Percentiles rank a stretch among this genome's conserved stretches.
Evolutionary conservation across 208 protist genomes (phyloP).

Genomic region (Wallacemonas sp.): DNA sequence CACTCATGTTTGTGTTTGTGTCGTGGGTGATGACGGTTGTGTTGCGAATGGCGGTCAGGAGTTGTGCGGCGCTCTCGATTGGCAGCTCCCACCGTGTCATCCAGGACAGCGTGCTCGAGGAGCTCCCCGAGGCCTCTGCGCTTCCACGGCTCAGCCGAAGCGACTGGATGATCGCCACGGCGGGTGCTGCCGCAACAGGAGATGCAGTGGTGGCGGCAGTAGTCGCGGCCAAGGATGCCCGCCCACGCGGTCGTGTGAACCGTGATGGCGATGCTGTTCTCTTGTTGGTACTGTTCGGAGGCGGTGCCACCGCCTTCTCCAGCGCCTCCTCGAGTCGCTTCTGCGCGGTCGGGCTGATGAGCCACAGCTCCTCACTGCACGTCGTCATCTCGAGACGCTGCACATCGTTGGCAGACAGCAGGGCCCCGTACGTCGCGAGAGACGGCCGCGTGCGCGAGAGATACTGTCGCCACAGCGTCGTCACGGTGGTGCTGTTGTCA

Average conservation of each 20-base stretch:
- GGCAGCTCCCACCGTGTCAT: conserved; percentile 46
- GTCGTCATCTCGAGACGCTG: conserved; percentile 55
- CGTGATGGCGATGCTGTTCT: no score
- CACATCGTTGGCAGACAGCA: conserved; percentile 28
- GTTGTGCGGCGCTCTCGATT: conserved; percentile 24
- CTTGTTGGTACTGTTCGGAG: no score
- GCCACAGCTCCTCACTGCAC: conserved; percentile 64
- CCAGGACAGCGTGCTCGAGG: conserved; percentile 25
- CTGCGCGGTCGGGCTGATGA: conserved; percentile 47
- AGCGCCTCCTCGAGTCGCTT: conserved; percentile 26
- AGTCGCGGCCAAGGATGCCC: no score
- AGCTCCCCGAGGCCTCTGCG: conserved; percentile 18
- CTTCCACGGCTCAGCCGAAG: conserved; percentile 8
- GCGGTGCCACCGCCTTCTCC: conserved; percentile 20
- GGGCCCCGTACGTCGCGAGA: conserved; percentile 31
- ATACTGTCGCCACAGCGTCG: conserved; percentile 41
- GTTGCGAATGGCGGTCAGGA: conserved; percentile 17
- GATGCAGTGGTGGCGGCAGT: no score
- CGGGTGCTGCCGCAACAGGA: background rate
- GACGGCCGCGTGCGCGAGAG: conserved; percentile 59
- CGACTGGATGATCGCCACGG: background rate
- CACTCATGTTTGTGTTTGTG: background rate
- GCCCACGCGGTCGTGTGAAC: no score
- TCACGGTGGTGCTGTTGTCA: conserved; percentile 15
- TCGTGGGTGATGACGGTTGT: background rate